Base-by-base conservation (phyloP, 495 filamentous ascomycete genomes). In the Lophiotrema nucula region DNA sequence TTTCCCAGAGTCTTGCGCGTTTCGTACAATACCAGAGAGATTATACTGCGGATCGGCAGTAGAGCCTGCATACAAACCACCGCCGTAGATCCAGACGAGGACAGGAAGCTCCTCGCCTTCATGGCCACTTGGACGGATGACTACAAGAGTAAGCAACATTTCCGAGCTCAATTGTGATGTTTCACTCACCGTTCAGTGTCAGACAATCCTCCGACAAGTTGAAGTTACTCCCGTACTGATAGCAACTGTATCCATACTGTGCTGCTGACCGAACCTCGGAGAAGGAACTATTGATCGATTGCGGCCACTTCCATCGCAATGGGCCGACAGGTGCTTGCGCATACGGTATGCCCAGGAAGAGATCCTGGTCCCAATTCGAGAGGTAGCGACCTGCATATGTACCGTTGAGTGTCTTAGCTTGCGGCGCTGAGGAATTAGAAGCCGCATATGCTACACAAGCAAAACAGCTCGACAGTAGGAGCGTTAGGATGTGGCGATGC, bases 331-430 rank as follows among this genome's bases (percentile, higher is more conserved):
- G 79, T 27, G 77, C 77, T 42, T 77, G 67, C 2, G 78, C 81
- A 63, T 79, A 84, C 0, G 80, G 79, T 4, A 85, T 78, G 2
- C 78, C 80, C 4, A 84, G 73, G 64, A 84, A 85, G 26, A 72
- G 63, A 43, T 81, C 77, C 62, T 81, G 78, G 24, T 76, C 52
- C 63, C 74, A 82, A 24, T 58, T 42, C 3, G 72, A 47, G 22
- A 74, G 61, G 39, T 74, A 66, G 2, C 64, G 59, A 4, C 79
- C 81, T 19, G 49, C 43, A 37, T 77, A 74, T 0, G 76, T 79
- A 33, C 76, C 78, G 61, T 79, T 79, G 23, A 56, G 53, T 4
- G 37, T 53, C 31, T 26, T 54, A 25, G 31, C 35, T 15, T 13
- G 46, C 11, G 49, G 38, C 15, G 18, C 27, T 21, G 48, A 33